phyloP scores from a whole-genome alignment of 306 rosid genomes.

The Prunus mume region DNA sequence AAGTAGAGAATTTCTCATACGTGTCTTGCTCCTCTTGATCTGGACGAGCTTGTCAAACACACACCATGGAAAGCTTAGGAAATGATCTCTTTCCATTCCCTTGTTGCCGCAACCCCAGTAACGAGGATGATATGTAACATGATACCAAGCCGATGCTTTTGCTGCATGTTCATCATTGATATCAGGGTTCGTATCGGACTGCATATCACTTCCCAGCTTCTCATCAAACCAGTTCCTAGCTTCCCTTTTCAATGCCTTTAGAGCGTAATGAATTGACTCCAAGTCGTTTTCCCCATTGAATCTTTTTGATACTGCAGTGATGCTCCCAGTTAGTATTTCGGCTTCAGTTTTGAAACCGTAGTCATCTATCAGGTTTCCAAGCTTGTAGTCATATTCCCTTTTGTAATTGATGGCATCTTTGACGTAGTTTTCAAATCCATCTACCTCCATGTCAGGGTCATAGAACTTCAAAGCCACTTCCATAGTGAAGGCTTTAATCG shows the following conservation, averaged over 20 bases:
- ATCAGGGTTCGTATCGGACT: background rate
- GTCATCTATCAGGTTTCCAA: slow-evolving; percentile 60
- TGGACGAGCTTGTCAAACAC: slow-evolving; percentile 26
- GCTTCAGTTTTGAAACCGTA: slow-evolving; percentile 69
- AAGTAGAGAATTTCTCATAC: background rate
- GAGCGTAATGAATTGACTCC: slow-evolving; percentile 50
- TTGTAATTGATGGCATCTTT: slow-evolving; percentile 57
- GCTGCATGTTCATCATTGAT: slow-evolving; percentile 14
- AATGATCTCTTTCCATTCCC: slow-evolving; percentile 31
- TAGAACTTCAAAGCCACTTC: slow-evolving; percentile 25
- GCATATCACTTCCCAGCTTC: slow-evolving; percentile 1
- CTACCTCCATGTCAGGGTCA: slow-evolving; percentile 48
- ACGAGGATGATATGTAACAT: slow-evolving; percentile 39
- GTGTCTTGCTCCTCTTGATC: slow-evolving; percentile 22
- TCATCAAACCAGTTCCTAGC: slow-evolving; percentile 32
- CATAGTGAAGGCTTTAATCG: slow-evolving; percentile 18
- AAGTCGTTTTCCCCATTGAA: slow-evolving; percentile 44
- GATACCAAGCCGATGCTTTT: slow-evolving; percentile 56
- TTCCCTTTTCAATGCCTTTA: slow-evolving; percentile 40
- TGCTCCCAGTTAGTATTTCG: slow-evolving; percentile 58
- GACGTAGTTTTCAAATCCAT: slow-evolving; percentile 61
- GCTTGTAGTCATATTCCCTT: slow-evolving; percentile 49
- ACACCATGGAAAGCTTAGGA: slow-evolving; percentile 47
- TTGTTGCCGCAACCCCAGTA: slow-evolving; percentile 38
- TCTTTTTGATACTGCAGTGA: slow-evolving; percentile 46